Conservation (phyloP, 108 stramenopile species). For the Nitzschia sp. region DNA sequence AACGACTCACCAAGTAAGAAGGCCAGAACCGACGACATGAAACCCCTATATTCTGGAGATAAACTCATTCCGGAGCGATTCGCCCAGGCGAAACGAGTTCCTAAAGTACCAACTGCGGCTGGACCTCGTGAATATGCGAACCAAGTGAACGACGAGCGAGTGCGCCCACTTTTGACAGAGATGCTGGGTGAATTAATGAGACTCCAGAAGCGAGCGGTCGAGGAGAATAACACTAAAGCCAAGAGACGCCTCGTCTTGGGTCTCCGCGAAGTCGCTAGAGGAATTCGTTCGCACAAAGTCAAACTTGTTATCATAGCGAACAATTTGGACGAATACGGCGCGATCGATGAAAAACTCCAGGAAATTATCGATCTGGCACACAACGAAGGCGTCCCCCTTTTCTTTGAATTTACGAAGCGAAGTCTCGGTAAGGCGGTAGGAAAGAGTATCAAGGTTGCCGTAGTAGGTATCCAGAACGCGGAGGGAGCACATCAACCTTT, state of each 20-base stretch:
- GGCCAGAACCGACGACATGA: conserved; percentile 20
- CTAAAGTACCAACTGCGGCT: conserved; percentile 71
- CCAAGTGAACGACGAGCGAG: conserved; percentile 50
- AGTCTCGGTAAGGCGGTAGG: conserved; percentile 87
- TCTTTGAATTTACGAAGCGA: conserved; percentile 86
- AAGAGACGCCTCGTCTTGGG: conserved; percentile 89
- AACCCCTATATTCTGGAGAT: conserved; percentile 68
- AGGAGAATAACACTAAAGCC: conserved; percentile 78
- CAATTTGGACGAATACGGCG: conserved; percentile 89
- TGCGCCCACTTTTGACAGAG: conserved; percentile 64
- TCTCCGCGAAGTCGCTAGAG: conserved; percentile 86
- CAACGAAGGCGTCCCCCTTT: conserved; percentile 69
- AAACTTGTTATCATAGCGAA: conserved; percentile 91
- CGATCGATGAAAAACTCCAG: conserved; percentile 82
- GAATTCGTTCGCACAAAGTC: conserved; percentile 85
- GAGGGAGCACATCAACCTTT: conserved; percentile 92
- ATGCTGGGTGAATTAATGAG: conserved; percentile 87
- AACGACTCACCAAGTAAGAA: background rate
- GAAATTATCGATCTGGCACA: conserved; percentile 80
- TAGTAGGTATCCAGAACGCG: conserved; percentile 88
- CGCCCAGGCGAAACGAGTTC: conserved; percentile 78
- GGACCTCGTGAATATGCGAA: conserved; percentile 66
- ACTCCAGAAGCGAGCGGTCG: conserved; percentile 68
- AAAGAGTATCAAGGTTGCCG: conserved; percentile 85
- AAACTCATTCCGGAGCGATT: conserved; percentile 79